phyloP scores from a whole-genome alignment of 2,329 filamentous ascomycete species.

The Nemania sp. region DNA sequence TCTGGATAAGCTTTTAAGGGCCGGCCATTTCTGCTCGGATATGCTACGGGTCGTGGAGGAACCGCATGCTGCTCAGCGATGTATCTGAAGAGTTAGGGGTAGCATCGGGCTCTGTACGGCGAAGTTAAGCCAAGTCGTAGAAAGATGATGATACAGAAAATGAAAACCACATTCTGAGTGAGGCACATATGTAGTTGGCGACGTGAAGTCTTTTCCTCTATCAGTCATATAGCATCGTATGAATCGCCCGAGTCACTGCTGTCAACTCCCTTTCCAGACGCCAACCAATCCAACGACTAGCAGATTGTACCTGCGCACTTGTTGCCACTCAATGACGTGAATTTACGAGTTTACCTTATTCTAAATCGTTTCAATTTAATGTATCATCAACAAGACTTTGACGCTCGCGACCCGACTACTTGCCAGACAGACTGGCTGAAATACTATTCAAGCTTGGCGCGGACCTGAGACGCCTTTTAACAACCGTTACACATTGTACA shows the following conservation, averaged over 20 bases:
- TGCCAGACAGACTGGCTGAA: too few species aligned
- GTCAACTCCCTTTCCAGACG: not conserved
- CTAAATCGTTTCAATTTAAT: too few species aligned
- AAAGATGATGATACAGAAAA: conserved; percentile 5
- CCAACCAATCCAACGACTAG: too few species aligned
- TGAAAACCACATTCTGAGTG: too few species aligned
- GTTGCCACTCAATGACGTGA: too few species aligned
- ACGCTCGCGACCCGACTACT: too few species aligned
- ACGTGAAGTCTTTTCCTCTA: not conserved
- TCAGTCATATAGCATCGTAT: not conserved
- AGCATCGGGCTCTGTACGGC: not conserved
- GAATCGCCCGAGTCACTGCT: not conserved
- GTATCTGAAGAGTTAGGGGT: not conserved
- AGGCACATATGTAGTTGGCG: not conserved
- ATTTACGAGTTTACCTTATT: too few species aligned
- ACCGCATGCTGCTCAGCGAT: not conserved
- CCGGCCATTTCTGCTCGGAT: not conserved
- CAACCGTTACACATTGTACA: too few species aligned
- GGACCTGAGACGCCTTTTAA: too few species aligned
- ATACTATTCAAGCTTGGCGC: too few species aligned
- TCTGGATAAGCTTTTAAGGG: conserved; percentile 6
- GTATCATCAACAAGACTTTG: too few species aligned
- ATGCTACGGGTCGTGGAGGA: not conserved
- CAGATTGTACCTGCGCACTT: not conserved
- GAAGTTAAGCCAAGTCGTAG: not conserved